Evolutionary conservation across 78 protist species (phyloP).

Genomic region (Speleostelium caveatum): DNA sequence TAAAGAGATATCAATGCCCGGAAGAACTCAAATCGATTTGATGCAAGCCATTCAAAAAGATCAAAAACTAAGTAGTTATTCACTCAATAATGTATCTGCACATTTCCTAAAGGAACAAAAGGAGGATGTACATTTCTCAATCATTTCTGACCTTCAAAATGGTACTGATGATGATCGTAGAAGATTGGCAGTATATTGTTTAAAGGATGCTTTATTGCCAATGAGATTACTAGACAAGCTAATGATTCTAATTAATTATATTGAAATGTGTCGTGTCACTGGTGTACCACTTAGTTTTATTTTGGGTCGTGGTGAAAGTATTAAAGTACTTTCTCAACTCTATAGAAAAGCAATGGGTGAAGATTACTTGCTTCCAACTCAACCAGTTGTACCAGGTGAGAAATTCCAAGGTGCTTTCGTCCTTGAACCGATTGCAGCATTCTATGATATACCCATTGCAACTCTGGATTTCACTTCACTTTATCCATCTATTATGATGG

Average conservation of each 20-base stretch:
- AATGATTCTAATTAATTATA: constrained; percentile 95
- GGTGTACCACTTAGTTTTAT: constrained; percentile 97
- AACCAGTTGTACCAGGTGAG: constrained; percentile 57
- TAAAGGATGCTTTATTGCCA: constrained; percentile 99
- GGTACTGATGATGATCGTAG: constrained; percentile 97
- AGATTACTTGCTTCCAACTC: constrained; percentile 90
- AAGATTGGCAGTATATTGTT: constrained; percentile 98
- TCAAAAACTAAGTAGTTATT: constrained; percentile 86
- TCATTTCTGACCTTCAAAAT: constrained; percentile 95
- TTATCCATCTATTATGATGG: constrained; percentile 99
- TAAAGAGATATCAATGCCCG: constrained; percentile 87
- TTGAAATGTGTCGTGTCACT: constrained; percentile 99
- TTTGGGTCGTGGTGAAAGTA: constrained; percentile 97
- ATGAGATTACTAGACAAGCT: constrained; percentile 96
- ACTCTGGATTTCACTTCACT: constrained; percentile 99
- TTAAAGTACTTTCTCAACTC: constrained; percentile 98
- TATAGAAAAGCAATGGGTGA: constrained; percentile 90
- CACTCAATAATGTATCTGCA: constrained; percentile 97
- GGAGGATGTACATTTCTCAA: constrained; percentile 99
- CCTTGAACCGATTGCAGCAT: constrained; percentile 93
- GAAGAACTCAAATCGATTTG: constrained; percentile 80
- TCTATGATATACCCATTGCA: constrained; percentile 95
- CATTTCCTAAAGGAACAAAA: constrained; percentile 98
- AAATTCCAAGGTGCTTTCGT: constrained; percentile 93
- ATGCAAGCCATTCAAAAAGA: constrained; percentile 87